Conservation (phyloP, 305 asterid species). For the Rubia tinctorum region DNA sequence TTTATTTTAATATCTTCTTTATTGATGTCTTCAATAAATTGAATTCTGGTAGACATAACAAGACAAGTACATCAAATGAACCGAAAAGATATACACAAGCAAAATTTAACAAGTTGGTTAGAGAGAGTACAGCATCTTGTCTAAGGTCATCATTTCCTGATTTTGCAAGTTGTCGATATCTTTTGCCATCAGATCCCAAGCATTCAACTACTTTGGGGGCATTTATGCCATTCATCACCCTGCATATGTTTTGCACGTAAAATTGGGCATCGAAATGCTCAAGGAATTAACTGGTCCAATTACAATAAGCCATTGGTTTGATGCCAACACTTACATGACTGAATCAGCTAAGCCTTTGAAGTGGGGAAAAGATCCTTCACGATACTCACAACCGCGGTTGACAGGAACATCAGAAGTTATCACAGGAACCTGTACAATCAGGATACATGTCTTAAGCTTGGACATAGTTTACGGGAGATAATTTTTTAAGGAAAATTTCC, state of each 20-base stretch:
- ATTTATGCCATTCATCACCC: constrained; percentile 97
- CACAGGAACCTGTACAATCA: constrained; percentile 80
- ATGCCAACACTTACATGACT: constrained; percentile 62
- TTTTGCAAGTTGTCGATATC: constrained; percentile 95
- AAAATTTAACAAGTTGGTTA: background rate
- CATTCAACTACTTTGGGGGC: constrained; percentile 99
- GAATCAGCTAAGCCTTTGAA: constrained; percentile 92
- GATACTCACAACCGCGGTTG: constrained; percentile 82
- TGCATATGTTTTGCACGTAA: constrained; percentile 32
- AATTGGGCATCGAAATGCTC: background rate
- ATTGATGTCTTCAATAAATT: background rate
- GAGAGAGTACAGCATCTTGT: constrained; percentile 84
- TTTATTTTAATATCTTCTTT: background rate
- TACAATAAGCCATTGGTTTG: background rate
- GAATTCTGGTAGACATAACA: background rate
- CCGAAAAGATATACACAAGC: background rate
- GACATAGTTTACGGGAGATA: background rate
- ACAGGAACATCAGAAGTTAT: constrained; percentile 83
- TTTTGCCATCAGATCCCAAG: constrained; percentile 87
- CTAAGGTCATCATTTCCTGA: constrained; percentile 99
- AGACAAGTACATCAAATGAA: background rate
- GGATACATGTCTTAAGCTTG: background rate
- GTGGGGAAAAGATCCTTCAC: constrained; percentile 86
- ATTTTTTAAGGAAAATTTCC: background rate
- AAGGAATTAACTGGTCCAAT: background rate